Base-by-base conservation (phyloP, 2,329 filamentous ascomycete genomes). In the Aspergillus sp. region DNA sequence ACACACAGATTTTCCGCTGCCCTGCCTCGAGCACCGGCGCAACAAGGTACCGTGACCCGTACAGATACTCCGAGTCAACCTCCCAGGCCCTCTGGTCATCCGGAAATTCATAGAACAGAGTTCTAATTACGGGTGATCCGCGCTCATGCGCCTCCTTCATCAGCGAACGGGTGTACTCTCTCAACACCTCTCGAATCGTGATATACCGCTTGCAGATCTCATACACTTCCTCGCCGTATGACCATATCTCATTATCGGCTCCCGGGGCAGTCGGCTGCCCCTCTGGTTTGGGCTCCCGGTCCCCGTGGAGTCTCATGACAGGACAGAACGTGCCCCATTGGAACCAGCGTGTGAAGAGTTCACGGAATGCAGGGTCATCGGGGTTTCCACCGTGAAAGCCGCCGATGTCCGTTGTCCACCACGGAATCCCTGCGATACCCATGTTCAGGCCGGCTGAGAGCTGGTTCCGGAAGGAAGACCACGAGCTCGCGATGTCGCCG, bases 391-490 rank as follows among this genome's bases (percentile, higher is more conserved):
- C 87, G 68, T 90, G 87, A 69, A 91, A 90, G 0, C 88, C 88
- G 1, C 88, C 88, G 56, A 90, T 90, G 66, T 90, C 88, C 0
- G 87, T 90, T 0, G 88, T 90, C 86, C 86, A 90, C 87, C 87
- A 89, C 0, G 86, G 83, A 9, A 90, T 80, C 0, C 88, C 88
- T 0, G 86, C 80, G 4, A 90, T 75, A 0, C 86, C 88, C 84
- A 89, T 89, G 69, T 88, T 88, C 22, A 90, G 76, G 0, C 88
- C 88, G 0, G 88, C 87, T 0, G 85, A 80, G 2, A 90, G 76
- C 70, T 90, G 87, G 61, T 85, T 82, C 3, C 84, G 81, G 52
- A 89, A 79, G 28, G 81, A 85, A 2, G 72, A 73, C 88, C 87
- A 90, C 0, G 84, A 87, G 0, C 83, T 86, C 0, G 87, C 87